phyloP scores from a whole-genome alignment of 805 yeast species.

The Yarrowia sp. region DNA sequence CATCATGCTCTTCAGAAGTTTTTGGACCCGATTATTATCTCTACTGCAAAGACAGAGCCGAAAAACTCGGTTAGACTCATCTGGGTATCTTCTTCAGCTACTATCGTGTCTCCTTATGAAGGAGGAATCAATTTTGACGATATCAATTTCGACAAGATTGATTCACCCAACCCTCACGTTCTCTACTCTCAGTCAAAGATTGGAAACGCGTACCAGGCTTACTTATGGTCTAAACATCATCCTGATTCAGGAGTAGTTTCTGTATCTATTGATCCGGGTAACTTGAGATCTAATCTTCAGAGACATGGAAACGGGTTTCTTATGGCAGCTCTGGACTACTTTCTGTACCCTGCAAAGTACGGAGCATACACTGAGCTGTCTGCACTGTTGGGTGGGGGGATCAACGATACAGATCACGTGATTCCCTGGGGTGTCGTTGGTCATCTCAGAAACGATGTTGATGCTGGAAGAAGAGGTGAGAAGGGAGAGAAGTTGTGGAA shows the following conservation, averaged over 20 bases:
- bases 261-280: conserved; percentile 46
- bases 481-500: conserved; percentile 41
- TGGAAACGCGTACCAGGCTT: conserved; percentile 41
- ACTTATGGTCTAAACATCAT: conserved; percentile 41
- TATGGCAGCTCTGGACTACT: background rate
- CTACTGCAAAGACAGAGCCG: conserved; percentile 37
- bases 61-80: conserved; percentile 44
- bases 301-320: conserved; percentile 32
- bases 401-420: conserved; percentile 42
- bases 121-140: conserved; percentile 43
- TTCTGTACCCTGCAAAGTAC: conserved; percentile 35
- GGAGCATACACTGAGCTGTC: conserved; percentile 49
- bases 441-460: conserved; percentile 41
- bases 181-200: conserved; percentile 49
- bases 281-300: conserved; percentile 40
- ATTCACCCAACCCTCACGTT: conserved; percentile 26
- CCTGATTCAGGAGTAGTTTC: conserved; percentile 40
- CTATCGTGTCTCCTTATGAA: conserved; percentile 36
- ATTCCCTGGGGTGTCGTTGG: conserved; percentile 48
- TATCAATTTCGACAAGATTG: conserved; percentile 35
- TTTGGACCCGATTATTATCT: conserved; percentile 42
- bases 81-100: conserved; percentile 48
- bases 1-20: conserved; percentile 46
- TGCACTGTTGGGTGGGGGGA: conserved; percentile 45
- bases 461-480: conserved; percentile 38